Base-by-base conservation (phyloP, 768 basidiomycete species). In the Tylopilus sp. region DNA sequence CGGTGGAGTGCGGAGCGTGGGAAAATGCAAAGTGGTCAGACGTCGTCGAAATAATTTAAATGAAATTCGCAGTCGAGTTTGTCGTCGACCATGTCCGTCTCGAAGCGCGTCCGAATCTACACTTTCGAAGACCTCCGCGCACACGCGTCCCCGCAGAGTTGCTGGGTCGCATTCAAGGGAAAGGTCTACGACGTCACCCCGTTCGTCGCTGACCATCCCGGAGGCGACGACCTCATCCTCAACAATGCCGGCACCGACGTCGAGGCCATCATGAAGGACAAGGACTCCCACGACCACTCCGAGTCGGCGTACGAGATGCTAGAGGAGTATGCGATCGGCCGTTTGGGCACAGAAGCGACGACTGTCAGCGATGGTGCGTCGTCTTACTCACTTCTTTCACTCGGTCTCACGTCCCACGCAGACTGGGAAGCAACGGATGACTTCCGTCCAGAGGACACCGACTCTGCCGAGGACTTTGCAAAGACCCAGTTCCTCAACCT, bases 401-500 rank as follows among this genome's bases (percentile, higher is more conserved):
- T 30, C 45, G 31, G 30, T 36, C 59, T 62, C 19, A 62, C 29
- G 31, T 50, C 28, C 16, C 11, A 10, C 17, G 14, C 58, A 93
- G 92, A 93, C 62, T 98, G 93, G 87, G 90, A 90, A 55, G 85
- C 92, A 2, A 76, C 83, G 22, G 94, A 94, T 57, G 86, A 96
- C 64, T 97, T 96, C 64, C 82, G 89, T 57, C 95, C 96, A 13
- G 90, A 97, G 57, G 82, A 92, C 62, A 98, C 97, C 3, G 85
- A 98, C 61, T 74, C 81, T 31, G 76, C 72, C 0, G 81, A 80
- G 58, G 97, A 98, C 72, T 98, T 79, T 66, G 85, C 85, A 69
- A 89, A 88, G 73, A 92, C 89, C 68, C 79, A 90, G 63, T 99
- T 99, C 71, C 74, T 99, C 55, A 95, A 99, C 69, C 80, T 99